A percentile compares a stretch with the other conserved stretches of the same genome.
Evolutionary conservation across 2,329 filamentous ascomycete genomes (phyloP).

Genomic region (Aspergillus sp.): DNA sequence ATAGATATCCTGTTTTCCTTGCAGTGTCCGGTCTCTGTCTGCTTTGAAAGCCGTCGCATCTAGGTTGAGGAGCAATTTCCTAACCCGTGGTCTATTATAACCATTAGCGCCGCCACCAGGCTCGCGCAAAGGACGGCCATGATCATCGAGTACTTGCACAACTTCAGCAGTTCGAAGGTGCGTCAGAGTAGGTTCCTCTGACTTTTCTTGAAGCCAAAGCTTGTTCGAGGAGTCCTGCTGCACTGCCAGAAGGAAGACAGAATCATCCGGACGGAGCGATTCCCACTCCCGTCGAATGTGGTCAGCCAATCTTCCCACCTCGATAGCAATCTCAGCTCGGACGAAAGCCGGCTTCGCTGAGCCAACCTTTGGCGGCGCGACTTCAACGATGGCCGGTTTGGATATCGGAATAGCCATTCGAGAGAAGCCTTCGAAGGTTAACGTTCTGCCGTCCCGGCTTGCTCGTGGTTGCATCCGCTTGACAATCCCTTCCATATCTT

Average conservation of each 20-base stretch:
- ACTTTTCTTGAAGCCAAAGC: constrained; percentile 14
- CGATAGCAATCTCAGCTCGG: constrained; percentile 74
- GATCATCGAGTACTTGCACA: constrained; percentile 76
- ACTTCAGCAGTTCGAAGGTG: constrained; percentile 76
- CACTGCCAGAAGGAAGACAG: constrained; percentile 77
- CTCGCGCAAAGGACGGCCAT: constrained; percentile 64
- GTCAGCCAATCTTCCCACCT: constrained; percentile 70
- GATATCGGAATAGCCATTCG: constrained; percentile 84
- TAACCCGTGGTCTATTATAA: constrained; percentile 51
- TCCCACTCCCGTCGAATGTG: constrained; percentile 83
- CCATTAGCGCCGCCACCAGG: constrained; percentile 52
- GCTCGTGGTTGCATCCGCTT: constrained; percentile 67
- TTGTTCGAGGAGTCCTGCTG: constrained; percentile 45
- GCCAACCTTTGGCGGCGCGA: constrained; percentile 73
- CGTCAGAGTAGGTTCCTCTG: constrained; percentile 58
- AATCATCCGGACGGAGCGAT: constrained; percentile 72
- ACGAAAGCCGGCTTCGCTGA: constrained; percentile 75
- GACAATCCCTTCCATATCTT: constrained; percentile 76
- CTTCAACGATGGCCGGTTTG: constrained; percentile 79
- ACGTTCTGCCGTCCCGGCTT: constrained; percentile 55
- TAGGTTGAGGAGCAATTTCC: constrained; percentile 70
- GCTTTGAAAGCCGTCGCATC: constrained; percentile 69
- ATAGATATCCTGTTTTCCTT: constrained; percentile 71
- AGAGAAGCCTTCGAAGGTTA: constrained; percentile 71
- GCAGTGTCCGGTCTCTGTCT: constrained; percentile 59